Evolutionary conservation across 768 basidiomycete species (phyloP), one percentile per base, ranked within the genome.

Genomic region (Termitomyces sp.): DNA sequence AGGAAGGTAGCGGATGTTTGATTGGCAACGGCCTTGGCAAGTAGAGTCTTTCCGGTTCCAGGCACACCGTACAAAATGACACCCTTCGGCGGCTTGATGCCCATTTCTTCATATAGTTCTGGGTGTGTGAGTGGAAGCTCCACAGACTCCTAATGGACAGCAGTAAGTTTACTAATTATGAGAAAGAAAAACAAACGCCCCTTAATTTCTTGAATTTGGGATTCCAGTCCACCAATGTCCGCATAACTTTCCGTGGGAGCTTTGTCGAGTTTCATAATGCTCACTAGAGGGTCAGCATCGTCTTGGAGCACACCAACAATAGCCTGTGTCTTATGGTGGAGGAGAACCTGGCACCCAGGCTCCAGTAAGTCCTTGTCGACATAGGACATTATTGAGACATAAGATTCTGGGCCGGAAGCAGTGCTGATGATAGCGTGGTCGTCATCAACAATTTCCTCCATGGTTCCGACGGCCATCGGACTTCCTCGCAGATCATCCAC

Each of bases 21-120:
- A 70, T 98, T 97, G 31, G 96, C 95, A 9, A 98, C 94, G 0
- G 96, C 96, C 70, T 97, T 98, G 17, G 97, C 97, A 2, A 99
- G 83, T 0, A 99, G 83, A 0, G 97, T 99, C 75, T 99, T 99
- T 54, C 97, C 97, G 12, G 96, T 98, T 54, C 97, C 97, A 0
- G 97, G 97, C 3, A 96, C 96, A 62, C 97, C 97, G 66, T 98
- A 99, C 1, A 99, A 82, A 62, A 99, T 98, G 68, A 99, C 96
- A 75, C 97, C 97, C 71, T 98, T 98, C 21, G 97, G 97, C n/a
- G 96, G 97, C 65, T 90, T 90, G 73, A 99, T 98, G 55, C 97
- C 97, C 97, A 99, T 98, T 77, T 98, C 96, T 73, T 98, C 96
- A 73, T 98, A 99, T 40, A 98, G 75, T 68, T 99, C 97, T 3